A percentile compares a stretch with the other conserved stretches of the same genome.
Conservation (phyloP, 768 basidiomycete genomes). For the Suillus cothurnatus region DNA sequence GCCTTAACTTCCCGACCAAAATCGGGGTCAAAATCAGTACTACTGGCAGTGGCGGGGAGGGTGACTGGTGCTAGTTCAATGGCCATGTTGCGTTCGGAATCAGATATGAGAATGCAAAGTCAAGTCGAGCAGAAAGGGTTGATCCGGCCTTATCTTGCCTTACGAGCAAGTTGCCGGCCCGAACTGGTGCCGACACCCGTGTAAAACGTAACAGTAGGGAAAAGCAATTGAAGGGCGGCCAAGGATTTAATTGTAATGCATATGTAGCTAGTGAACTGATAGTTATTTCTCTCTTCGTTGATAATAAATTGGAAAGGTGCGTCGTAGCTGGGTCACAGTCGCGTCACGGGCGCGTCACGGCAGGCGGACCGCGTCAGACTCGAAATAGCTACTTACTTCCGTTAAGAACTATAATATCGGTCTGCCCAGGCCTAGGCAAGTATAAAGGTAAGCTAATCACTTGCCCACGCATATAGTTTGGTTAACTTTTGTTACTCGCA, state of each 20-base stretch:
- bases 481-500: not conserved
- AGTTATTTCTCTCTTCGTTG: too few relatives aligned
- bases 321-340: too few relatives aligned
- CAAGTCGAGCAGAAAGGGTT: not conserved
- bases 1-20: constrained; percentile 79
- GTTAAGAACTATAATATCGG: not conserved
- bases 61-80: constrained; percentile 69
- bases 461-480: not conserved
- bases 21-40: constrained; percentile 55
- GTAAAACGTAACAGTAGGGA: not conserved
- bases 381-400: too few relatives aligned
- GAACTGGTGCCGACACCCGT: not conserved
- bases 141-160: constrained; percentile 1
- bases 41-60: constrained; percentile 71
- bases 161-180: not conserved
- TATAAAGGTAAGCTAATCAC: not conserved
- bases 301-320: too few relatives aligned
- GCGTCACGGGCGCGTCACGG: too few relatives aligned
- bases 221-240: not conserved
- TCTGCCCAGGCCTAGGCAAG: not conserved
- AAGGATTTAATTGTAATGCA: not conserved
- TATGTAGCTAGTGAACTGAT: too few relatives aligned
- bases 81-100: constrained; percentile 47
- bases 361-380: not conserved
- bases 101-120: not conserved